A percentile compares a stretch with the other conserved stretches of the same genome.
phyloP scores from a whole-genome alignment of 495 filamentous ascomycete genomes.

The Platismatia glauca region DNA sequence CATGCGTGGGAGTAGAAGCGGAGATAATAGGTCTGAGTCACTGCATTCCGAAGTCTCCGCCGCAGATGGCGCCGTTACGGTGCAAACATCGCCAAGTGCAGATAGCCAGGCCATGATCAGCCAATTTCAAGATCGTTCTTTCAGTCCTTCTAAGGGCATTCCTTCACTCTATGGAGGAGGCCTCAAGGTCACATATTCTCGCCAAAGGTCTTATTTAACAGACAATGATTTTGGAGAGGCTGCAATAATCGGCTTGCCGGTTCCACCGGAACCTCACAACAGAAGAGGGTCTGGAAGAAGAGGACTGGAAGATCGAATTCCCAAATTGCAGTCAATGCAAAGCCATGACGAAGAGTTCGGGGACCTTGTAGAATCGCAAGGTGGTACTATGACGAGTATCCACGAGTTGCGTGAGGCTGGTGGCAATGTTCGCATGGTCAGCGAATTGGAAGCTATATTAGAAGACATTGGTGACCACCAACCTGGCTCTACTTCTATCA shows the following conservation, averaged over 20 bases:
- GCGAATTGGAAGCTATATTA: slow-evolving; percentile 72
- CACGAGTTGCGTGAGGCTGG: slow-evolving; percentile 86
- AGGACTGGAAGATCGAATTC: neutral
- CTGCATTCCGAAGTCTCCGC: slow-evolving; percentile 6
- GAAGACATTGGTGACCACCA: slow-evolving; percentile 64
- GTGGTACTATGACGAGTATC: slow-evolving; percentile 63
- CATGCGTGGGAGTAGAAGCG: slow-evolving; percentile 3
- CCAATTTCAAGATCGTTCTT: neutral
- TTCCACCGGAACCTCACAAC: neutral
- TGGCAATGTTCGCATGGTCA: slow-evolving; percentile 68
- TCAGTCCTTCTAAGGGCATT: slow-evolving; percentile 1
- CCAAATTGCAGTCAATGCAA: slow-evolving; percentile 17
- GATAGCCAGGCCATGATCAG: slow-evolving; percentile 3
- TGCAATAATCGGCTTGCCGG: slow-evolving; percentile 15
- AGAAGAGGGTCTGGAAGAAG: neutral
- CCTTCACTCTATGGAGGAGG: slow-evolving; percentile 21
- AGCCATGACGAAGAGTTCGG: slow-evolving; percentile 5
- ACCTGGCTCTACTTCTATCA: slow-evolving; percentile 37
- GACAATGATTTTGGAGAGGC: slow-evolving; percentile 32
- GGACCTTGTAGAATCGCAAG: slow-evolving; percentile 46
- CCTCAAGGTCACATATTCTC: slow-evolving; percentile 53
- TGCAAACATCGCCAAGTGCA: slow-evolving; percentile 11
- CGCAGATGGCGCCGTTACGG: slow-evolving; percentile 6
- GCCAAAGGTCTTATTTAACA: slow-evolving; percentile 50
- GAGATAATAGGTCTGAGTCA: slow-evolving; percentile 2